Base-by-base conservation (phyloP, 1,284 basidiomycete genomes). In the Austroboletus novae-zelandiae region DNA sequence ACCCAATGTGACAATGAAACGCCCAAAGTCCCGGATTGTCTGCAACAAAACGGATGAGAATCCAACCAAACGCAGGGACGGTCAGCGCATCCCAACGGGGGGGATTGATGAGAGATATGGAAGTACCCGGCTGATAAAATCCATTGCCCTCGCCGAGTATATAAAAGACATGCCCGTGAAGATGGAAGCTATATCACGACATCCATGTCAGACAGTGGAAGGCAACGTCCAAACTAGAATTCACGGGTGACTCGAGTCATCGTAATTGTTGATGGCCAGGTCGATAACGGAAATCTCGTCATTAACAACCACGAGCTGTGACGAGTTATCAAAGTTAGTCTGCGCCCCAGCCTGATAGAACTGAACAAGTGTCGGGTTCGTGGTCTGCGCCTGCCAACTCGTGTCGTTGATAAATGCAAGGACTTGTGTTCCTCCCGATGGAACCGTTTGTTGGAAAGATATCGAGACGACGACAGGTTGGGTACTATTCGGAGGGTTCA, bases 1-100 rank as follows among this genome's bases (percentile, higher is more conserved):
- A 78, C 57, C 72, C 71, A 48, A 78, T 74, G 54, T 78, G 75
- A 50, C 74, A 75, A 53, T 76, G 74, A 60, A 76, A 70, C 40
- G 74, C 71, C 73, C 73, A 75, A 15, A 76, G 61, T n/a, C 74
- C 75, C 13, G 69, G 60, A 43, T 71, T 70, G 47, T 72, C 64
- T 9, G 72, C 71, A 20, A 55, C 55, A 57, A 76, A 77, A 3
- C 75, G 68, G 23, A 69, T 62, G 14, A 46, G 46, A 30, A 52
- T 40, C 48, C 53, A 66, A 23, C 64, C 66, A 20, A n/a, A 69
- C 14, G 58, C 67, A 13, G 64, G 64, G 27, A 66, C 4, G 30
- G 64, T 64, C 18, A 66, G 44, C 0, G 67, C 68, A 35, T 66
- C 64, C 20, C 64, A 61, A 10, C 64, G 67, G 3, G 64, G 66